These are phyloP conservation scores for Citrus australasica DNA, from an alignment of 345 rosid species.

Conservation along the genomic window DNA sequence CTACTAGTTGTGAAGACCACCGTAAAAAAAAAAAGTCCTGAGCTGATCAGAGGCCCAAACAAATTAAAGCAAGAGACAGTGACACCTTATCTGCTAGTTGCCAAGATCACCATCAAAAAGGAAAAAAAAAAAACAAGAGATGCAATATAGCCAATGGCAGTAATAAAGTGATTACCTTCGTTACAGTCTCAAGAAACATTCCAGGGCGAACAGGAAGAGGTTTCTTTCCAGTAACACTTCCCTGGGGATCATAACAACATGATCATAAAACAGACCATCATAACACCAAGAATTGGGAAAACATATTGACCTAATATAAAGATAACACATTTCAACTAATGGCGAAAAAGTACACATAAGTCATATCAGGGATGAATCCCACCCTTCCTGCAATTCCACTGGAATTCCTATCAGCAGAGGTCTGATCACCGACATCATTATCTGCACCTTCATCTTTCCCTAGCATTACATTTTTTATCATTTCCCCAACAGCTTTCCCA, in stretches of 20 bases:
- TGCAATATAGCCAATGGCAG: not conserved
- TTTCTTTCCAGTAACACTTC: slow-evolving; percentile 66
- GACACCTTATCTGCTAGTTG: no score
- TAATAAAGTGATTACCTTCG: slow-evolving; percentile 55
- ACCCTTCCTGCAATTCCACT: slow-evolving; percentile 78
- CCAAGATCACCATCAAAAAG: no score
- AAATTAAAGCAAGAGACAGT: not conserved
- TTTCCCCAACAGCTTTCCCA: slow-evolving; percentile 67
- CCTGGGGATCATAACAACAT: slow-evolving; percentile 45
- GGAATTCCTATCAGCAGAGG: slow-evolving; percentile 22
- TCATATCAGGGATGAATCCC: slow-evolving; percentile 11
- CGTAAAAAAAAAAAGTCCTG: not conserved
- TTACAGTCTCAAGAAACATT: slow-evolving; percentile 92
- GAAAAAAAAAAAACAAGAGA: not conserved
- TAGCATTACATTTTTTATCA: slow-evolving; percentile 86
- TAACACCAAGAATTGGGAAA: not conserved
- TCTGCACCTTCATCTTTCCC: slow-evolving; percentile 97
- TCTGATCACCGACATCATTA: slow-evolving; percentile 31
- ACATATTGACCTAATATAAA: not conserved
- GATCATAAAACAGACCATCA: not conserved
- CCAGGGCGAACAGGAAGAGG: slow-evolving; percentile 94
- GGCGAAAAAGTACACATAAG: not conserved
- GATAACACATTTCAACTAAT: not conserved
- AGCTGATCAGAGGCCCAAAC: slow-evolving; percentile 1
- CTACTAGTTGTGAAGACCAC: not conserved